Evolutionary conservation across 495 filamentous ascomycete species (phyloP).

Genomic region (Penicillium waksmanii): DNA sequence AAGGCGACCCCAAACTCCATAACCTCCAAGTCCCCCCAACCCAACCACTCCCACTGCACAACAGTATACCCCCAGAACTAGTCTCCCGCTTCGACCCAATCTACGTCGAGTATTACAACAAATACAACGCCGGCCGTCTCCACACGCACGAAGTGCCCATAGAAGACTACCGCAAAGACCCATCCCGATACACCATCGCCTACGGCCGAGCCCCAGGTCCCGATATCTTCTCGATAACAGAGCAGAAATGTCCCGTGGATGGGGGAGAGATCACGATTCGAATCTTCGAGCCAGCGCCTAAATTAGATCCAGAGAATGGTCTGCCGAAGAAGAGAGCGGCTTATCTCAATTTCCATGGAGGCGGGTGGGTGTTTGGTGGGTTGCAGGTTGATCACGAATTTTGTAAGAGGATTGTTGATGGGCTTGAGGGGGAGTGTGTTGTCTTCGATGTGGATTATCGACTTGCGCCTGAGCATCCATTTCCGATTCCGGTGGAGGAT

Average conservation of each 20-base stretch:
- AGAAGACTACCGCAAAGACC: constrained; percentile 46
- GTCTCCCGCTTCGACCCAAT: constrained; percentile 37
- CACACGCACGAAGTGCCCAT: constrained; percentile 49
- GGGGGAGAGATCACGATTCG: constrained; percentile 41
- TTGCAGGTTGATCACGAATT: constrained; percentile 39
- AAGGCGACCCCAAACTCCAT: constrained; percentile 26
- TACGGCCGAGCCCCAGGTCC: constrained; percentile 41
- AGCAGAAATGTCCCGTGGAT: constrained; percentile 42
- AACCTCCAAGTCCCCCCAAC: constrained; percentile 22
- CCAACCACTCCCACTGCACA: constrained; percentile 38
- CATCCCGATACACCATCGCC: constrained; percentile 37
- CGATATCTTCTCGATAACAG: constrained; percentile 42
- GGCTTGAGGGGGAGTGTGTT: constrained; percentile 39
- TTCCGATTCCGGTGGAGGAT: constrained; percentile 40
- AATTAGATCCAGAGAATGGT: constrained; percentile 28
- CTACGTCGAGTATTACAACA: constrained; percentile 43
- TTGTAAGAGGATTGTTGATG: constrained; percentile 41
- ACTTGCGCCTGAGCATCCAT: constrained; percentile 41
- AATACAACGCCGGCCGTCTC: constrained; percentile 44
- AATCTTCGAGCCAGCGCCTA: constrained; percentile 41
- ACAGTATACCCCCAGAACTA: constrained; percentile 40
- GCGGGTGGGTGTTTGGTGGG: constrained; percentile 47
- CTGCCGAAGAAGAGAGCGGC: constrained; percentile 39
- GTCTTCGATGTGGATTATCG: constrained; percentile 47
- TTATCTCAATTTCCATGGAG: constrained; percentile 46